Evolutionary conservation across 2,329 filamentous ascomycete genomes (phyloP).

Genomic region (Talaromyces sp.): DNA sequence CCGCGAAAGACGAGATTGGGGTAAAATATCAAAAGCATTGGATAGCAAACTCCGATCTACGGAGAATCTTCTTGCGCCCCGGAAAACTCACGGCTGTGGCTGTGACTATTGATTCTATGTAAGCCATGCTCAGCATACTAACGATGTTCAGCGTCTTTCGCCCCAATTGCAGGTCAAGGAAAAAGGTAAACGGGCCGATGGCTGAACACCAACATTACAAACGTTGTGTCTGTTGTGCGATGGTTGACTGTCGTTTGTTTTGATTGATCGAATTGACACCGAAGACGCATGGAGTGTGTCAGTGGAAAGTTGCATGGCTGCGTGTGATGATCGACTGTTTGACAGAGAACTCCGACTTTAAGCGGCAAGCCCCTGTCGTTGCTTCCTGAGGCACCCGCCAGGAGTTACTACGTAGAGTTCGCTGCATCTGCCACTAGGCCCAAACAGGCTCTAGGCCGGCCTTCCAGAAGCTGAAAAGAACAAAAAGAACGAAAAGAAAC

Average conservation of each 20-base stretch:
- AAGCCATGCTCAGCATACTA: not conserved
- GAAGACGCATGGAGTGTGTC: not conserved
- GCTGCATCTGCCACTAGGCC: not conserved
- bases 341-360: not conserved
- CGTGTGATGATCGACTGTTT: not conserved
- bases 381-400: slow-evolving; percentile 4
- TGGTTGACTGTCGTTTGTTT: not conserved
- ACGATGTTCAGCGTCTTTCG: not conserved
- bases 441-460: not conserved
- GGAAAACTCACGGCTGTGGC: not conserved
- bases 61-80: not conserved
- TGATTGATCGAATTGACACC: not conserved
- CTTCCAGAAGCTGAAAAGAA: slow-evolving; percentile 16
- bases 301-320: not conserved
- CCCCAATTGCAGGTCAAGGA: not conserved
- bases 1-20: not conserved
- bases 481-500: not conserved
- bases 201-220: not conserved
- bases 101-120: not conserved
- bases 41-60: not conserved
- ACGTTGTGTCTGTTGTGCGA: not conserved
- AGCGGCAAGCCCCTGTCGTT: not conserved
- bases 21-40: no score
- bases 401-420: not conserved
- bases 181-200: not conserved